phyloP scores from a whole-genome alignment of 2,329 filamentous ascomycete species.

The Stachybotrys chlorohalonatus region DNA sequence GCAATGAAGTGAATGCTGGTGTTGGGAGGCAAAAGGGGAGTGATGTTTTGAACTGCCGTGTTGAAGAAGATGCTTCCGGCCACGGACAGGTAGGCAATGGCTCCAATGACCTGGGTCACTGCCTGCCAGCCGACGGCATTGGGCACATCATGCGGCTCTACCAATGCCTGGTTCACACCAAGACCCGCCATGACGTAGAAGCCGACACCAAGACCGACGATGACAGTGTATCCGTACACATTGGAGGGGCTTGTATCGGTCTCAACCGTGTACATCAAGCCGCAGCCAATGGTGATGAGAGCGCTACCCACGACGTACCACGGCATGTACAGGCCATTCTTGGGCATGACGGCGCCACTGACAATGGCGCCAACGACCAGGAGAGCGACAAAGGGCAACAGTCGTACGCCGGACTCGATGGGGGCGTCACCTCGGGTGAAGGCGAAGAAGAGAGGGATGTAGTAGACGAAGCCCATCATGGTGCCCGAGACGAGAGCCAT shows the following conservation, averaged over 20 bases:
- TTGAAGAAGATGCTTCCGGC: slow-evolving; percentile 4
- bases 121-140: slow-evolving; percentile 26
- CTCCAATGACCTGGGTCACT: slow-evolving; percentile 1
- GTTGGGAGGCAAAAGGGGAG: not conserved
- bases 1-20: not conserved
- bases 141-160: slow-evolving; percentile 15
- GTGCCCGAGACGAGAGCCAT: slow-evolving; percentile 12
- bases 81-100: slow-evolving; percentile 1
- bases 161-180: slow-evolving; percentile 21
- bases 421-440: slow-evolving; percentile 32
- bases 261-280: slow-evolving; percentile 17
- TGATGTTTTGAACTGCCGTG: not conserved
- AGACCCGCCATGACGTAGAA: slow-evolving; percentile 22
- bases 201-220: slow-evolving; percentile 31
- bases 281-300: slow-evolving; percentile 21
- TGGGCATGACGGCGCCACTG: slow-evolving; percentile 24
- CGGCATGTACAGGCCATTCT: slow-evolving; percentile 26
- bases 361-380: slow-evolving; percentile 23
- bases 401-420: slow-evolving; percentile 26
- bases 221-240: slow-evolving; percentile 25
- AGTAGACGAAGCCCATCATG: slow-evolving; percentile 29
- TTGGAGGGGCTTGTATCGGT: slow-evolving; percentile 3
- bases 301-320: slow-evolving; percentile 27
- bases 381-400: slow-evolving; percentile 31
- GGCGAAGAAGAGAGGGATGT: slow-evolving; percentile 40